These are phyloP conservation scores for Scutellaria galericulata DNA, from an alignment of 257 asterid species.

Conservation along the genomic window DNA sequence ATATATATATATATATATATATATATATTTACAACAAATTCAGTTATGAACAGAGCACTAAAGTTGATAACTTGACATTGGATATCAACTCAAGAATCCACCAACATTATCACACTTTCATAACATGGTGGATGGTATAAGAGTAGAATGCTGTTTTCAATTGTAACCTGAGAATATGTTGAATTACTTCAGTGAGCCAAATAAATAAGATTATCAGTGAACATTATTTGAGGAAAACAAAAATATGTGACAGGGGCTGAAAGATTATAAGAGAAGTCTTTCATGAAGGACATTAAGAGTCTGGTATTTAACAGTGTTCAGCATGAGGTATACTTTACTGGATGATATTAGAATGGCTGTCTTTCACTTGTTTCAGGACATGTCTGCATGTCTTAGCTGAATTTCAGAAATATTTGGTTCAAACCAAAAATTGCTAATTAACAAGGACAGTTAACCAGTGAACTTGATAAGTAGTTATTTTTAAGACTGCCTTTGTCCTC, in stretches of 20 bases:
- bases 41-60: not conserved
- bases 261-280: not conserved
- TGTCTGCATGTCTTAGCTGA: too few relatives aligned
- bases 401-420: too few relatives aligned
- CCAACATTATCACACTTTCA: not conserved
- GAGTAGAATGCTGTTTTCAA: constrained; percentile 7
- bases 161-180: not conserved
- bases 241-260: not conserved
- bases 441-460: too few relatives aligned
- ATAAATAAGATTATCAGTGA: not conserved
- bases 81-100: constrained; percentile 20
- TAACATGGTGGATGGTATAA: not conserved
- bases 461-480: too few relatives aligned
- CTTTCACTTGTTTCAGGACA: too few relatives aligned
- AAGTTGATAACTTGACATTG: not conserved
- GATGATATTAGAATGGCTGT: too few relatives aligned
- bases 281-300: too few relatives aligned
- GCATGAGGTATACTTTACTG: too few relatives aligned
- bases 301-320: too few relatives aligned
- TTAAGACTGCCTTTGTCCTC: not conserved
- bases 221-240: not conserved
- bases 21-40: not conserved
- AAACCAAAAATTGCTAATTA: too few relatives aligned
- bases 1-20: not conserved
- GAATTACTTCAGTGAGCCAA: not conserved